Evolutionary conservation across 1,284 basidiomycete species (phyloP), one percentile per base, ranked within the genome.

Genomic region (Sanghuangporus baumii): DNA sequence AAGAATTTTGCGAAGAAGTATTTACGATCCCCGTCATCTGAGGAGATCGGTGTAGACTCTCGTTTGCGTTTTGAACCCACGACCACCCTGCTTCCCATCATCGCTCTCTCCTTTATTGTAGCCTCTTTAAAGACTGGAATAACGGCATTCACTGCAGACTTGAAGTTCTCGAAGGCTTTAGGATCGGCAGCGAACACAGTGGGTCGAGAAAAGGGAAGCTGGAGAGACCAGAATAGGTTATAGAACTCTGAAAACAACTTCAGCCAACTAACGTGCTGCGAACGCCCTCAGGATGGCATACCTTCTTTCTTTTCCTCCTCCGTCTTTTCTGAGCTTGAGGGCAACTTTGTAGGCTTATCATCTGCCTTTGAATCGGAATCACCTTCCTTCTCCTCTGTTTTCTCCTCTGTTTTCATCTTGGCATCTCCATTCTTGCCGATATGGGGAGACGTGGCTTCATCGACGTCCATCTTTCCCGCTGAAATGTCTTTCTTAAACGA

Each of bases 1-100:
- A 96, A 77, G 73, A 92, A 95, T 71, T 94, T 95, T 12, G 94
- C 93, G 70, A 95, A 96, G 75, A 95, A 95, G 72, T 93, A 93
- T 67, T 79, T 85, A 38, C 74, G 74, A 14, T 75, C 75, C 55
- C 77, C 77, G 31, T 75, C 79, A 67, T 82, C 81, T 47, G 71
- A 63, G 34, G 51, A 38, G 3, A 52, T 31, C 11, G 66, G 62
- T 36, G 84, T 82, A 16, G 74, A 69, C 31, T 88, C 88, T 34
- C 88, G 82, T 74, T 89, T 88, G 57, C 86, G 79, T 73, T 90
- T 90, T 1, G 78, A 74, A 1, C 70, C 74, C 5, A 75, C 68
- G 1, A 76, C 74, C 3, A 78, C 74, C 65, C 81, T 79, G 70
- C 84, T 89, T 14, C 89, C 89, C 87, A 89, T 91, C 81, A 91